Percentiles rank a stretch among this genome's conserved stretches.
Evolutionary conservation across 2,329 filamentous ascomycete genomes (phyloP).

Genomic region (Sporothrix phasma): DNA sequence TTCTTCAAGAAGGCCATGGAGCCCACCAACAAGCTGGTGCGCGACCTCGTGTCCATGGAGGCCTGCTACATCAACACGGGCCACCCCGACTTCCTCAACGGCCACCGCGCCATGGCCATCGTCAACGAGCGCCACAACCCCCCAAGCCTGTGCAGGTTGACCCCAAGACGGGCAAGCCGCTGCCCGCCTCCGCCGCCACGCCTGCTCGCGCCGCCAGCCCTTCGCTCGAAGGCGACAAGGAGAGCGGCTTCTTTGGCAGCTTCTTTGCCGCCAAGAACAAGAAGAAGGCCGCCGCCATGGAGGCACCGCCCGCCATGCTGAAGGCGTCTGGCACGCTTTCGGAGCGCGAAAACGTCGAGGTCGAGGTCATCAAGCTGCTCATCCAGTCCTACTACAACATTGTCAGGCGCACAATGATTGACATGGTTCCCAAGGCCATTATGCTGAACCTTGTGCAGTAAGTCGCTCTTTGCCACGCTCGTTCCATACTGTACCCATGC

Average conservation of each 20-base stretch:
- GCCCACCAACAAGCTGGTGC: slow-evolving; percentile 93
- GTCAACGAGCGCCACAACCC: slow-evolving; percentile 85
- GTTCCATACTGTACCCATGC: background rate
- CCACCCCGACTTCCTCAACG: slow-evolving; percentile 95
- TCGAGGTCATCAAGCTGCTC: slow-evolving; percentile 96
- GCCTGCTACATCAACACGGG: slow-evolving; percentile 97
- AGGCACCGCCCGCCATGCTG: slow-evolving; percentile 80
- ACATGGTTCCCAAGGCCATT: slow-evolving; percentile 99
- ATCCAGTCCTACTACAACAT: slow-evolving; percentile 98
- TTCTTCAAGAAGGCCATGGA: slow-evolving; percentile 99
- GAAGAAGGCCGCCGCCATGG: slow-evolving; percentile 99
- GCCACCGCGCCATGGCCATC: slow-evolving; percentile 94
- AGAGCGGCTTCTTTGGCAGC: slow-evolving; percentile 87
- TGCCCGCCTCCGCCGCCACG: slow-evolving; percentile 47
- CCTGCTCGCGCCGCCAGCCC: slow-evolving; percentile 70
- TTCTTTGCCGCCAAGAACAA: slow-evolving; percentile 99
- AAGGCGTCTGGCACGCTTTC: slow-evolving; percentile 91
- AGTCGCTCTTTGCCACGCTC: background rate
- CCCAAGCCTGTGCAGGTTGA: slow-evolving; percentile 87
- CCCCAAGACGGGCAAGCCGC: slow-evolving; percentile 94
- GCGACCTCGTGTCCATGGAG: slow-evolving; percentile 90
- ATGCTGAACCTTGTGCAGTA: slow-evolving; percentile 86
- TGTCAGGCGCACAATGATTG: slow-evolving; percentile 95
- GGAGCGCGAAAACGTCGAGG: slow-evolving; percentile 89
- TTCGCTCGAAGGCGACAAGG: slow-evolving; percentile 47